phyloP scores from a whole-genome alignment of 441 rosid genomes.

The Euphorbia corollata region DNA sequence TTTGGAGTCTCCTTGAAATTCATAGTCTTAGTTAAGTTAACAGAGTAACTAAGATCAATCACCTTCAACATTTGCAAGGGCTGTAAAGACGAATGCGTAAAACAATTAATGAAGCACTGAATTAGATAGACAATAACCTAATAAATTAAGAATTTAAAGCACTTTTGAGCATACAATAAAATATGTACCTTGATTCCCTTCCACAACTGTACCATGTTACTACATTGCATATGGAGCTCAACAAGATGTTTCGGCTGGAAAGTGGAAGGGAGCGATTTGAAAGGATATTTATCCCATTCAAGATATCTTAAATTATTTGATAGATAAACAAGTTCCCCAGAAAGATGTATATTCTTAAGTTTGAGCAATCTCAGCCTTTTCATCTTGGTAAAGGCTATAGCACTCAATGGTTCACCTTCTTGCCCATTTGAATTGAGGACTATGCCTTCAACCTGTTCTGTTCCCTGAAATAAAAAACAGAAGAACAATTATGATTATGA shows the following conservation, averaged over 20 bases:
- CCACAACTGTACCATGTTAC: slow-evolving; percentile 22
- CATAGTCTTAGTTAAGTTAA: slow-evolving; percentile 13
- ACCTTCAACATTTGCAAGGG: slow-evolving; percentile 25
- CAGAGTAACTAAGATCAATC: slow-evolving; percentile 32
- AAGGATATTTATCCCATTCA: slow-evolving; percentile 26
- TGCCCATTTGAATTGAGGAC: slow-evolving; percentile 10
- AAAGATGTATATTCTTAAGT: neutral
- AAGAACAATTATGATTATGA: neutral
- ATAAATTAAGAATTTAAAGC: neutral
- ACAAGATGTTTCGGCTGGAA: slow-evolving; percentile 20
- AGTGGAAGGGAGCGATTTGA: slow-evolving; percentile 12
- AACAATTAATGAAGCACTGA: neutral
- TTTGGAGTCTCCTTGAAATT: slow-evolving; percentile 11
- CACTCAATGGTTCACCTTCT: slow-evolving; percentile 8
- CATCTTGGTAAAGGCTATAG: slow-evolving; percentile 22
- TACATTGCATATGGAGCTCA: slow-evolving; percentile 16
- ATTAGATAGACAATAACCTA: neutral
- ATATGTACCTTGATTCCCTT: slow-evolving; percentile 9
- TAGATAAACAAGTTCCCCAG: slow-evolving; percentile 11
- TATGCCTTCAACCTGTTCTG: slow-evolving; percentile 24
- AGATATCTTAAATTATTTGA: slow-evolving; percentile 21
- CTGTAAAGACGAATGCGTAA: slow-evolving; percentile 15
- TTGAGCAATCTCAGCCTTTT: slow-evolving; percentile 22
- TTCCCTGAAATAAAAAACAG: slow-evolving; percentile 23
- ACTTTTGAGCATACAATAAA: neutral